A percentile compares a stretch with the other conserved stretches of the same genome.
Evolutionary conservation across 1,284 basidiomycete genomes (phyloP).

Genomic region (Fomitopsis pinicola): DNA sequence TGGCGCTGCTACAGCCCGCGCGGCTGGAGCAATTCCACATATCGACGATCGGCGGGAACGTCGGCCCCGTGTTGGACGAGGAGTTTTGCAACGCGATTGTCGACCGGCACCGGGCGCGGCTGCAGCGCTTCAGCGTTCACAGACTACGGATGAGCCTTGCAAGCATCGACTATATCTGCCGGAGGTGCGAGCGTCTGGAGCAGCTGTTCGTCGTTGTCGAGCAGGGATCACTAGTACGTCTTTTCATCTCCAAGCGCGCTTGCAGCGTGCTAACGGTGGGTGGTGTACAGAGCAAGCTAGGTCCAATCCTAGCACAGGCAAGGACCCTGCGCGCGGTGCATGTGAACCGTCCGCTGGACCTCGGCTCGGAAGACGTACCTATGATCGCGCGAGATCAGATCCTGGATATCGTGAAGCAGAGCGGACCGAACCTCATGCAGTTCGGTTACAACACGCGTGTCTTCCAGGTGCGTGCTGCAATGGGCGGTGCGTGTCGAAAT

Average conservation of each 20-base stretch:
- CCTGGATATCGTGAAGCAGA: constrained; percentile 24
- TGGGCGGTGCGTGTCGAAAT: not conserved
- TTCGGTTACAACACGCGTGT: constrained; percentile 38
- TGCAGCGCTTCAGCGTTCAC: constrained; percentile 60
- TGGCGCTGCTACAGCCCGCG: constrained; percentile 39
- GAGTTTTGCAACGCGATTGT: constrained; percentile 50
- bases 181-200: constrained; percentile 45
- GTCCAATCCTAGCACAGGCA: constrained; percentile 29
- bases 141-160: constrained; percentile 49
- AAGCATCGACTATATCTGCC: constrained; percentile 52
- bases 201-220: constrained; percentile 58
- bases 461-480: constrained; percentile 38
- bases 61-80: constrained; percentile 35
- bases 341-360: constrained; percentile 44
- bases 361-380: constrained; percentile 22
- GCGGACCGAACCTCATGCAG: constrained; percentile 26
- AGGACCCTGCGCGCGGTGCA: constrained; percentile 44
- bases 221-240: constrained; percentile 39
- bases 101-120: constrained; percentile 40
- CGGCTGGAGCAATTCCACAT: constrained; percentile 59
- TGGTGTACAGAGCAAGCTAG: constrained; percentile 33
- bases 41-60: constrained; percentile 45
- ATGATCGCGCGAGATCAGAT: constrained; percentile 19
- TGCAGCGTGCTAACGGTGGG: not conserved
- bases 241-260: not conserved